Evolutionary conservation across 345 rosid genomes (phyloP).

Genomic region (Eutrema heterophyllum): DNA sequence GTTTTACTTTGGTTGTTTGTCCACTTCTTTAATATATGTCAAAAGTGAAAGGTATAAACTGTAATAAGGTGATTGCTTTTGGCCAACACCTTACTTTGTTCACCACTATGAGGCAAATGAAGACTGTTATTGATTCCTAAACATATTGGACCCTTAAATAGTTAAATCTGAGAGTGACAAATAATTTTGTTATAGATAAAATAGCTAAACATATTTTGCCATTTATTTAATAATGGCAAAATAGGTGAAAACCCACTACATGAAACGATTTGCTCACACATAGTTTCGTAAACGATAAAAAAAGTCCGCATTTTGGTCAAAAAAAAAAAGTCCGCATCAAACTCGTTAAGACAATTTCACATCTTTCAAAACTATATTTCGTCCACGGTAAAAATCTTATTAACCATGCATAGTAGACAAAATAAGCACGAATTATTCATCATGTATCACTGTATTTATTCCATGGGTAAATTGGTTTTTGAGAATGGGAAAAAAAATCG

Average conservation of each 20-base stretch:
- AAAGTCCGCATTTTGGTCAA: too few species aligned
- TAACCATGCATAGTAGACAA: neutral
- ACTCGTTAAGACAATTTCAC: conserved; percentile 1
- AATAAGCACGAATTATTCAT: neutral
- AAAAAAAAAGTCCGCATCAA: neutral
- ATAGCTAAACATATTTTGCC: too few species aligned
- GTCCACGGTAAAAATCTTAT: neutral
- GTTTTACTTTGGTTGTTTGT: conserved; percentile 5
- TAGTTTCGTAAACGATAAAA: neutral
- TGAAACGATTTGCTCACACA: conserved; percentile 5
- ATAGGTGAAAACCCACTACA: conserved; percentile 12
- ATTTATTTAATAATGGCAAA: conserved; percentile 4
- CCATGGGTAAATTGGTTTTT: neutral
- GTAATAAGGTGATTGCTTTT: conserved; percentile 32
- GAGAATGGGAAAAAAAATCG: neutral
- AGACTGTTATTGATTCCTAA: conserved; percentile 36
- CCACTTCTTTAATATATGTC: conserved; percentile 23
- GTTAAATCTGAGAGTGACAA: conserved; percentile 22
- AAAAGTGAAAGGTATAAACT: conserved; percentile 22
- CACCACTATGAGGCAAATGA: conserved; percentile 30
- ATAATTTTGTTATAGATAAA: neutral
- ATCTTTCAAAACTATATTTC: neutral
- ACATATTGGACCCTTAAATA: conserved; percentile 33
- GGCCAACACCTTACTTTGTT: conserved; percentile 32
- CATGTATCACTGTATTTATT: neutral